Evolutionary conservation across 139 green algal species (phyloP).

Genomic region (Tetraselmis chui): DNA sequence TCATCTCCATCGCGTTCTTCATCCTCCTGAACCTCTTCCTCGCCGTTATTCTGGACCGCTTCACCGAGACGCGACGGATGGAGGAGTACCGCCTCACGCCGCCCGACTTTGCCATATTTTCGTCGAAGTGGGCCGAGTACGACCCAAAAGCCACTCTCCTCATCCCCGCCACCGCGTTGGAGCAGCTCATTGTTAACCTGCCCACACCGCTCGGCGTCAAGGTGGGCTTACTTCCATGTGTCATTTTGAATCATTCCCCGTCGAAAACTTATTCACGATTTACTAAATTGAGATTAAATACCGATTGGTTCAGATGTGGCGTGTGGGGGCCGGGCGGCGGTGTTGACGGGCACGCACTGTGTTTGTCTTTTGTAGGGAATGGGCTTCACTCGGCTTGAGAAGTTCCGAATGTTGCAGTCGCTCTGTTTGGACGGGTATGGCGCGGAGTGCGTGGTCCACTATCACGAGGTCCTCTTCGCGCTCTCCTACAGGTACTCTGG

Average conservation of each 20-base stretch:
- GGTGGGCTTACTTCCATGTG: not conserved
- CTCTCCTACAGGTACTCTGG: slow-evolving; percentile 12
- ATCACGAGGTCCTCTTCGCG: slow-evolving; percentile 25
- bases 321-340: too few species aligned
- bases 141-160: slow-evolving; percentile 5
- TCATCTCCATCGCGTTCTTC: slow-evolving; percentile 11
- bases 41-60: slow-evolving; percentile 14
- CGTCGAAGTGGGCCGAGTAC: not conserved
- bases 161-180: not conserved
- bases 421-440: slow-evolving; percentile 7
- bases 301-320: too few species aligned
- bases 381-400: not conserved
- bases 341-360: too few species aligned
- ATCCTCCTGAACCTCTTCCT: slow-evolving; percentile 17
- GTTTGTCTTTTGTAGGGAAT: too few species aligned
- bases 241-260: too few species aligned
- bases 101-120: not conserved
- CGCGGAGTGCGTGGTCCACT: slow-evolving; percentile 17
- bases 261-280: too few species aligned
- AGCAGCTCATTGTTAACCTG: not conserved
- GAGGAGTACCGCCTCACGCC: slow-evolving; percentile 7
- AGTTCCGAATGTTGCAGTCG: slow-evolving; percentile 19
- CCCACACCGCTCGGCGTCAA: not conserved
- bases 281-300: too few species aligned
- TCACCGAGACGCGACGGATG: slow-evolving; percentile 5